Percentiles rank a stretch among this genome's conserved stretches.
Evolutionary conservation across 2,329 filamentous ascomycete genomes (phyloP).

Genomic region (Scorias spongiosa): DNA sequence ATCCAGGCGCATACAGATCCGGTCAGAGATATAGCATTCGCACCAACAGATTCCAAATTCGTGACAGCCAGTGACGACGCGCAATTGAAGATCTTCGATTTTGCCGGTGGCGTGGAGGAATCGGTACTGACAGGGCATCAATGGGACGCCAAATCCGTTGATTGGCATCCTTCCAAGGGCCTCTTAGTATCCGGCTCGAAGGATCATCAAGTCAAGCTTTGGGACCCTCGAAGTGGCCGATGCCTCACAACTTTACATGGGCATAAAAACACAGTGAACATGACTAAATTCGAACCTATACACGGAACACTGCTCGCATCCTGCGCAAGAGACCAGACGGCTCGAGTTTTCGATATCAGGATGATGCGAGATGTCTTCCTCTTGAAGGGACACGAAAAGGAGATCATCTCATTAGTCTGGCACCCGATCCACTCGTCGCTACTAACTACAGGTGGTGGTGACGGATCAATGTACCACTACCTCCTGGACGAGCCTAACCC

Average conservation of each 20-base stretch:
- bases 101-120: conserved; percentile 72
- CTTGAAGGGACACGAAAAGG: conserved; percentile 88
- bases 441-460: conserved; percentile 77
- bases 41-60: conserved; percentile 88
- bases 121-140: conserved; percentile 80
- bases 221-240: conserved; percentile 85
- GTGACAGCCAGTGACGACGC: conserved; percentile 92
- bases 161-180: conserved; percentile 95
- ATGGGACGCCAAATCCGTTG: conserved; percentile 93
- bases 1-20: conserved; percentile 83
- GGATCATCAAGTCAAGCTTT: conserved; percentile 92
- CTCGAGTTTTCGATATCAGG: conserved; percentile 81
- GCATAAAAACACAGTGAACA: conserved; percentile 94
- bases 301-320: conserved; percentile 78
- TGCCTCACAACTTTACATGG: conserved; percentile 89
- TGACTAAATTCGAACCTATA: conserved; percentile 76
- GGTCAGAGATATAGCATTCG: conserved; percentile 81
- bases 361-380: conserved; percentile 98
- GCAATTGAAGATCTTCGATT: conserved; percentile 89
- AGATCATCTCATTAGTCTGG: conserved; percentile 84
- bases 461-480: conserved; percentile 84
- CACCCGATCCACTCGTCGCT: conserved; percentile 84
- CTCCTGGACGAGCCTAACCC: conserved; percentile 90
- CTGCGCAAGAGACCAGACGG: conserved; percentile 82
- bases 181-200: conserved; percentile 92